phyloP scores from a whole-genome alignment of 2,329 filamentous ascomycete species.

The Trichophyton equinum region DNA sequence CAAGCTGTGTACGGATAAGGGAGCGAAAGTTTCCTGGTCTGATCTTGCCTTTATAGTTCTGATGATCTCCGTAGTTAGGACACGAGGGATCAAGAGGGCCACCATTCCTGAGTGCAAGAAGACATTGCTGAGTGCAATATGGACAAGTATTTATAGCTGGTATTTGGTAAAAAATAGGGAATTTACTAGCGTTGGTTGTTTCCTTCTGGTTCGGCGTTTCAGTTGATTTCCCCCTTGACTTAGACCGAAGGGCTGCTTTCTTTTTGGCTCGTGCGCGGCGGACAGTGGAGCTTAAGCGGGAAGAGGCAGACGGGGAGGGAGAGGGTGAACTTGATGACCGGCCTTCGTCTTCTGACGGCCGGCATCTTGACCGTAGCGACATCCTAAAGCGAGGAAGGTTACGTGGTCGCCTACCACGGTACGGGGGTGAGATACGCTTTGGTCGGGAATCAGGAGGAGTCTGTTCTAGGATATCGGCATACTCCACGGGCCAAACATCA shows the following conservation, averaged over 20 bases:
- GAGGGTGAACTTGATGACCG: constrained; percentile 4
- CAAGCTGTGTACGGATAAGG: constrained; percentile 6
- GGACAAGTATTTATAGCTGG: too few relatives aligned
- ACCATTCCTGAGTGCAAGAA: neutral
- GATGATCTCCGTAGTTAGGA: neutral
- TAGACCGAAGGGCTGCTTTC: neutral
- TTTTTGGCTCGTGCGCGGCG: neutral
- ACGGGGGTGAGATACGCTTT: constrained; percentile 2
- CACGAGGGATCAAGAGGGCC: neutral
- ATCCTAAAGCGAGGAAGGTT: constrained; percentile 7
- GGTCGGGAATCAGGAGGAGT: constrained; percentile 6
- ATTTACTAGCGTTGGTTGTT: neutral
- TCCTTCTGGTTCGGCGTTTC: neutral
- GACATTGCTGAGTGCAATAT: neutral
- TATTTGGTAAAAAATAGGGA: too few relatives aligned
- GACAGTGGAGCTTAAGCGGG: too few relatives aligned
- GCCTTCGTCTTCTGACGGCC: constrained; percentile 1
- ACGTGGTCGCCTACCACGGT: neutral
- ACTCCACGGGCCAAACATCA: constrained; percentile 25
- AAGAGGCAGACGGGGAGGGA: neutral
- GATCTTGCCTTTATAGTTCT: neutral
- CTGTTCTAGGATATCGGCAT: constrained; percentile 8
- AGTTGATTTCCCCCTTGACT: neutral
- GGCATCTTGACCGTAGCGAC: constrained; percentile 5
- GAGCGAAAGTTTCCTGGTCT: neutral